phyloP scores from a whole-genome alignment of 148 eudicot genomes.

The Chenopodium quinoa region DNA sequence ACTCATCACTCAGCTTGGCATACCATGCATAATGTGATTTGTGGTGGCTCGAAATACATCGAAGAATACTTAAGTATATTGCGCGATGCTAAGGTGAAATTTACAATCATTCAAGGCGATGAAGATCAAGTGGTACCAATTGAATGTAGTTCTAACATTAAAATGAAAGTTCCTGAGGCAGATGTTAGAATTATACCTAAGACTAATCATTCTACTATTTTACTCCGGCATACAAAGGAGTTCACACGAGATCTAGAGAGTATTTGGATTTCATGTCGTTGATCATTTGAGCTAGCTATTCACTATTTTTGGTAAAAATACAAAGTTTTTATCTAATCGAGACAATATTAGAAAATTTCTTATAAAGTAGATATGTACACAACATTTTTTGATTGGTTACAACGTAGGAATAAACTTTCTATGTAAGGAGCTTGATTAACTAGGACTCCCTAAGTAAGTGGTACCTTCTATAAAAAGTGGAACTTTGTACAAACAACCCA shows the following conservation, averaged over 20 bases:
- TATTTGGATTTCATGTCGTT: slow-evolving; percentile 42
- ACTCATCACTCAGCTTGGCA: slow-evolving; percentile 96
- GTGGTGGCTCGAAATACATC: slow-evolving; percentile 61
- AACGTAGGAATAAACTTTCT: too few relatives aligned
- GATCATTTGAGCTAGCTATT: neutral
- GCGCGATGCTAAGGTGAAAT: slow-evolving; percentile 25
- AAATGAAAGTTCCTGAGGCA: slow-evolving; percentile 45
- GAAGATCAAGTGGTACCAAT: slow-evolving; percentile 58
- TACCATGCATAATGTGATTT: slow-evolving; percentile 73
- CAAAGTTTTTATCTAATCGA: too few relatives aligned
- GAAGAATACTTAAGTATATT: slow-evolving; percentile 50
- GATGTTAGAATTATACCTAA: slow-evolving; percentile 40
- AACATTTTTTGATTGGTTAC: too few relatives aligned
- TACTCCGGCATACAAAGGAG: slow-evolving; percentile 41
- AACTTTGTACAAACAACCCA: too few relatives aligned
- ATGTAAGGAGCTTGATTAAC: too few relatives aligned
- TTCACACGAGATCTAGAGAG: slow-evolving; percentile 48
- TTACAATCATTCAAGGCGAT: slow-evolving; percentile 55
- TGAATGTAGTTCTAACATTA: slow-evolving; percentile 58
- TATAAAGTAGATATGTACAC: too few relatives aligned
- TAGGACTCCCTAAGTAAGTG: too few relatives aligned
- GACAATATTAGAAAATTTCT: too few relatives aligned
- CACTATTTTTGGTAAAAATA: neutral
- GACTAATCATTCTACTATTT: slow-evolving; percentile 50
- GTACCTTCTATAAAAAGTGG: too few relatives aligned